Evolutionary conservation across 1,284 basidiomycete species (phyloP), one percentile per base, ranked within the genome.

Genomic region (Fistulina hepatica): DNA sequence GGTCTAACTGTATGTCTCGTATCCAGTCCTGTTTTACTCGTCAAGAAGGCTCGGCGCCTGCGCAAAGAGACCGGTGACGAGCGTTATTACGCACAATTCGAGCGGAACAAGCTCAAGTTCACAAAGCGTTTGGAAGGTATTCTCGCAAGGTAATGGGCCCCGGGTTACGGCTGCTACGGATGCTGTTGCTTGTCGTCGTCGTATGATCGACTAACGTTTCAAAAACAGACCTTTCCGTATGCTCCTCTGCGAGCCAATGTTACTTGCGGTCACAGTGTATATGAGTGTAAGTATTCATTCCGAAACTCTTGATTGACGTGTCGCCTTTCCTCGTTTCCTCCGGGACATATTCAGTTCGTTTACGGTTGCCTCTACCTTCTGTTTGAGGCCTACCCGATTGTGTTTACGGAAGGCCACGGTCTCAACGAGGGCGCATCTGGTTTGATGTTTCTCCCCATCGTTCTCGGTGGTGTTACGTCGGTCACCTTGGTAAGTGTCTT

Each of bases 211-310:
- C n/a, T n/a, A n/a, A n/a, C n/a, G n/a, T n/a, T n/a, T n/a, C n/a
- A n/a, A n/a, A n/a, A n/a, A n/a, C n/a, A n/a, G 75, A 52, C 84
- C 76, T 1, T 88, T 77, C 60, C 65, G 70, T 48, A 70, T 83
- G 44, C 65, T 89, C 22, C 65, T 74, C 41, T 59, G 61, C n/a
- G 88, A 31, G 28, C 85, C 85, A 0, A 86, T 90, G 73, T 59
- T 91, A 6, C 57, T 81, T 8, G 70, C 74, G 8, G 58, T 82
- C 27, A 86, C 82, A 0, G 27, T 76, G 7, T 89, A 85, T 58
- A 65, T 73, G 63, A 73, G 72, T 37, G 78, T 48, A 8, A 4
- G 28, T 31, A n/a, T n/a, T 11, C 28, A 16, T 31, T n/a, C 24
- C n/a, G 9, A 25, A 25, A 25, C 24, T 25, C 24, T n/a, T n/a